These are phyloP conservation scores for Tetradesmus lagerheimii DNA, from an alignment of 139 green algal species.

Conservation along the genomic window DNA sequence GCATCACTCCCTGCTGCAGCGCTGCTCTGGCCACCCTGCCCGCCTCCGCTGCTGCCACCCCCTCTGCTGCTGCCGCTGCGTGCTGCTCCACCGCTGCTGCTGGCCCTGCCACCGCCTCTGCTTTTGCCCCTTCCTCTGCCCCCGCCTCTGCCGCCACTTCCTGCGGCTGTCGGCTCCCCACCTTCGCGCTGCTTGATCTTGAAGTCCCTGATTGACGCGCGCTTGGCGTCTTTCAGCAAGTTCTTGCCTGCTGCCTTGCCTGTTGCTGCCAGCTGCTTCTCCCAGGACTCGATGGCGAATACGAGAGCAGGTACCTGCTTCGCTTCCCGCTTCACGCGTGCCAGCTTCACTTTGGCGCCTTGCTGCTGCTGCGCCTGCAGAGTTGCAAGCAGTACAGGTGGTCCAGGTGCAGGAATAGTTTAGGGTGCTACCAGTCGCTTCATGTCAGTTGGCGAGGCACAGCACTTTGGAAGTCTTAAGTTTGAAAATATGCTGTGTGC, in stretches of 20 bases:
- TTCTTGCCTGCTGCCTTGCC: constrained; percentile 57
- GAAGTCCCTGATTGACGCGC: constrained; percentile 66
- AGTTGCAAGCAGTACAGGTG: not conserved
- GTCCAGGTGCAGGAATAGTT: too few relatives aligned
- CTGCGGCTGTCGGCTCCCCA: not conserved
- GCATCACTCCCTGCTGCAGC: not conserved
- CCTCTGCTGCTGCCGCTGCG: not conserved
- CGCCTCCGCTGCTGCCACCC: not conserved
- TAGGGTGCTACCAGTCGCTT: too few relatives aligned
- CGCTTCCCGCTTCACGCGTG: constrained; percentile 5
- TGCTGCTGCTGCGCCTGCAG: not conserved
- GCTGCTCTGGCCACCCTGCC: not conserved
- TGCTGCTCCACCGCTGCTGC: not conserved
- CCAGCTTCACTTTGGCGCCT: not conserved
- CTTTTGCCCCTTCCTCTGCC: not conserved
- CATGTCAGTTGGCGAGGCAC: too few relatives aligned
- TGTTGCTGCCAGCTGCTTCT: constrained; percentile 65
- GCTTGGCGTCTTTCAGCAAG: constrained; percentile 63
- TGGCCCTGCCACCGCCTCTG: not conserved
- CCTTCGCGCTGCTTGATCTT: constrained; percentile 47
- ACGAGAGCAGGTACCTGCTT: constrained; percentile 11
- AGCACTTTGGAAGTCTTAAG: too few relatives aligned
- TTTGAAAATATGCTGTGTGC: too few relatives aligned
- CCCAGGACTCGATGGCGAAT: constrained; percentile 61
- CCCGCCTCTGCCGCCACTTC: not conserved